These are phyloP conservation scores for Trichoderma brevicompactum DNA, from an alignment of 2,329 filamentous ascomycete genomes.

Conservation along the genomic window DNA sequence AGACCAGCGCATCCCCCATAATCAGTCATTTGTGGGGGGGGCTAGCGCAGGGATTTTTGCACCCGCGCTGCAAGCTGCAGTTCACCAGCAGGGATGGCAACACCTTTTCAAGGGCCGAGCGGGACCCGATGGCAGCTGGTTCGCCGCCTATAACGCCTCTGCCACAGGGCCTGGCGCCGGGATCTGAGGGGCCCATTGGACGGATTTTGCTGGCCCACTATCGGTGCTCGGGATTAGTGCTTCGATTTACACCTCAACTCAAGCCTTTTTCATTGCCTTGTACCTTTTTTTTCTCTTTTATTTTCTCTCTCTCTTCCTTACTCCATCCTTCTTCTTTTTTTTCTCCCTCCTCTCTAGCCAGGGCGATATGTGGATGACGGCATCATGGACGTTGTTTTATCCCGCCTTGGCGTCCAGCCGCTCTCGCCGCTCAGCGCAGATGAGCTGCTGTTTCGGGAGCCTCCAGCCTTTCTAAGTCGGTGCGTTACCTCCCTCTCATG, in stretches of 20 bases:
- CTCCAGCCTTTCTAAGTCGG: constrained; percentile 31
- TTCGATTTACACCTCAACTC: background rate
- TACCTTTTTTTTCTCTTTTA: no score
- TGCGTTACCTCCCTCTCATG: constrained; percentile 27
- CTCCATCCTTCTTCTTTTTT: background rate
- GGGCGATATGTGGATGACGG: constrained; percentile 8
- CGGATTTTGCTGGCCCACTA: constrained; percentile 2
- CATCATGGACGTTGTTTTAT: constrained; percentile 41
- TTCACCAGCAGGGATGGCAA: constrained; percentile 16
- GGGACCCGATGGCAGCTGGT: no score
- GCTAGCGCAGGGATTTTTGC: constrained; percentile 26
- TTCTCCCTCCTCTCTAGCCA: constrained; percentile 16
- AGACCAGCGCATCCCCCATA: background rate
- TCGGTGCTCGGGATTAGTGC: background rate
- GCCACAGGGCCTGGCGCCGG: background rate
- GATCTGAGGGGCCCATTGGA: background rate
- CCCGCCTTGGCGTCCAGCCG: constrained; percentile 39
- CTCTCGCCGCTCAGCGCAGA: constrained; percentile 37
- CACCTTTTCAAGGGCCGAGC: background rate
- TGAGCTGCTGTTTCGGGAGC: constrained; percentile 30
- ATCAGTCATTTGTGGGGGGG: constrained; percentile 11
- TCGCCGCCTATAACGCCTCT: background rate
- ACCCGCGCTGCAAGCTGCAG: constrained; percentile 3
- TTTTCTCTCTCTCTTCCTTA: constrained; percentile 2
- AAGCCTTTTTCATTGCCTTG: no score